Conservation (phyloP, 2,329 filamentous ascomycete species). For the Orbilia ellipsospora region DNA sequence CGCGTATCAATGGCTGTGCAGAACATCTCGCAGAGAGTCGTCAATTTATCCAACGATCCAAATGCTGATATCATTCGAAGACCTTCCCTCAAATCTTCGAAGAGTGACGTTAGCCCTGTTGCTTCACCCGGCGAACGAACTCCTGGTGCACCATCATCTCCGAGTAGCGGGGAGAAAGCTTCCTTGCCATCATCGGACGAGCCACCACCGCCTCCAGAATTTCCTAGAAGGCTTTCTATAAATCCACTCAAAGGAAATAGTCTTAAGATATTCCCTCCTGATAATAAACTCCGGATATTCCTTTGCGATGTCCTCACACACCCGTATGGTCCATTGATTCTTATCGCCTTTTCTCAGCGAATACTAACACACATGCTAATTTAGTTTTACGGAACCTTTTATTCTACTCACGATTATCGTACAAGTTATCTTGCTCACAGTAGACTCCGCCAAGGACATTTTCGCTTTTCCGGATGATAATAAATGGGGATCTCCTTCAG, state of each 20-base stretch:
- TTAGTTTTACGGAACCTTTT: conserved; percentile 76
- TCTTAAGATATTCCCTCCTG: conserved; percentile 82
- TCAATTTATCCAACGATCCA: conserved; percentile 90
- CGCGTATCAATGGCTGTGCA: conserved; percentile 65
- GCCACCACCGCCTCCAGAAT: conserved; percentile 65
- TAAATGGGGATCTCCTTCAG: conserved; percentile 76
- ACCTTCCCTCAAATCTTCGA: conserved; percentile 68
- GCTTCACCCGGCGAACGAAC: conserved; percentile 67
- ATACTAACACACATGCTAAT: conserved; percentile 8
- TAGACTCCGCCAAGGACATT: conserved; percentile 81
- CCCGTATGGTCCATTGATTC: conserved; percentile 65
- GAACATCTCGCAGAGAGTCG: conserved; percentile 94
- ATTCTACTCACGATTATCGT: conserved; percentile 88
- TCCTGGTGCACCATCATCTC: conserved; percentile 68
- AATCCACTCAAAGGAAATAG: conserved; percentile 91
- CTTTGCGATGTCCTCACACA: conserved; percentile 88
- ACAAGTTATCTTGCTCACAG: conserved; percentile 85
- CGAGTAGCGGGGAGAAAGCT: conserved; percentile 51
- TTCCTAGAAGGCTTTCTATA: conserved; percentile 60
- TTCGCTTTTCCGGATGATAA: conserved; percentile 71
- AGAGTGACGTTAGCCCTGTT: conserved; percentile 70
- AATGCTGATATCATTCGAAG: conserved; percentile 80
- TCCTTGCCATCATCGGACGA: conserved; percentile 36
- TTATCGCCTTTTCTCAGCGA: too few species aligned
- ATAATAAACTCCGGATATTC: conserved; percentile 77